phyloP scores from a whole-genome alignment of 768 basidiomycete genomes.

The Phaeotremella skinneri region DNA sequence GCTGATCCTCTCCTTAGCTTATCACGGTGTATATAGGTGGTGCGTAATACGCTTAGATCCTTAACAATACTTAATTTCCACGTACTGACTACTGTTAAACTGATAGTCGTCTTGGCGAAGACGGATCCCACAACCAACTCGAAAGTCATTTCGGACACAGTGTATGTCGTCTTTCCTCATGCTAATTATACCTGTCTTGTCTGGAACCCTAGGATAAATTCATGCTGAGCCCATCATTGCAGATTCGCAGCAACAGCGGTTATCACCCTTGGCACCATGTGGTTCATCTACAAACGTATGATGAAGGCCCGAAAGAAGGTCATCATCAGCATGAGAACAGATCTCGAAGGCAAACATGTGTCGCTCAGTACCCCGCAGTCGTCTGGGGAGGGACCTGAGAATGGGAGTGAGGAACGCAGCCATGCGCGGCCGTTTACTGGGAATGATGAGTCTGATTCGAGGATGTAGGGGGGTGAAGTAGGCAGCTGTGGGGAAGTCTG shows the following conservation, averaged over 20 bases:
- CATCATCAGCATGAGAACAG: slow-evolving; percentile 36
- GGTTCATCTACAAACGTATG: slow-evolving; percentile 71
- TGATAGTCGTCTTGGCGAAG: slow-evolving; percentile 43
- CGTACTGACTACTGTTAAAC: slow-evolving; percentile 5
- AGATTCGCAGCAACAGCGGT: slow-evolving; percentile 62
- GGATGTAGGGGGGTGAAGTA: too few relatives aligned
- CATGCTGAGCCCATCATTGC: background rate
- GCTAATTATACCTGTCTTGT: background rate
- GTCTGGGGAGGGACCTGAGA: too few relatives aligned
- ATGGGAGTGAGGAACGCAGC: background rate
- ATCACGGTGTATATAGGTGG: slow-evolving; percentile 84
- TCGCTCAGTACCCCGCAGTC: background rate
- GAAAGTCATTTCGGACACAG: slow-evolving; percentile 67
- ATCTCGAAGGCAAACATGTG: slow-evolving; percentile 15
- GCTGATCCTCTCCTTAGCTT: slow-evolving; percentile 11
- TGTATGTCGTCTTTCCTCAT: slow-evolving; percentile 46
- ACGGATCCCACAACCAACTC: slow-evolving; percentile 55
- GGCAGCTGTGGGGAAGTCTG: too few relatives aligned
- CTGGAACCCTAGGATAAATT: too few relatives aligned
- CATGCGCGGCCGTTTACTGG: too few relatives aligned
- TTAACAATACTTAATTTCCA: slow-evolving; percentile 26
- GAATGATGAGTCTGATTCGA: too few relatives aligned
- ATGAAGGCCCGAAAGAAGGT: slow-evolving; percentile 53
- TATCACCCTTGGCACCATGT: slow-evolving; percentile 62
- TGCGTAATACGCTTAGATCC: slow-evolving; percentile 57